These are phyloP conservation scores for Fagus sylvatica DNA, from an alignment of 306 rosid genomes.

Conservation along the genomic window DNA sequence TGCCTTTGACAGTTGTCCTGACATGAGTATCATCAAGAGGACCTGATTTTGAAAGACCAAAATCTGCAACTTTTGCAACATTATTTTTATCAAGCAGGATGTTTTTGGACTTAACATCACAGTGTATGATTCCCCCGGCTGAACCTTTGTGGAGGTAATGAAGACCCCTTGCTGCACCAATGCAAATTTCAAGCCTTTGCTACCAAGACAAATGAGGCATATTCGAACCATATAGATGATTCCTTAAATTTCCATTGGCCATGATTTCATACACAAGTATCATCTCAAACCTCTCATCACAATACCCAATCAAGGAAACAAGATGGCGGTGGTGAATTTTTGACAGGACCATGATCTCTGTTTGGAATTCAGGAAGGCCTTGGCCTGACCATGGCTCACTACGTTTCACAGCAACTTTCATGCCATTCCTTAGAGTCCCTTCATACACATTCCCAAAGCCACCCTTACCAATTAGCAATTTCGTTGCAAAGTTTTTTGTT, in stretches of 20 bases:
- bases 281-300: constrained; percentile 56
- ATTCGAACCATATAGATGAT: constrained; percentile 41
- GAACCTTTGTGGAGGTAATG: constrained; percentile 59
- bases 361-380: constrained; percentile 53
- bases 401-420: constrained; percentile 51
- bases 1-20: constrained; percentile 53
- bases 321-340: constrained; percentile 51
- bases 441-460: constrained; percentile 58
- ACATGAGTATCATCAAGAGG: constrained; percentile 46
- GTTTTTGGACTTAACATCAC: constrained; percentile 53
- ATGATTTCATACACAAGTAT: constrained; percentile 54
- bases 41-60: constrained; percentile 50
- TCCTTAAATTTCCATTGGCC: constrained; percentile 55
- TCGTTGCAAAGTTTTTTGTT: constrained; percentile 40
- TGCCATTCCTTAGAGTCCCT: constrained; percentile 34
- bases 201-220: constrained; percentile 47
- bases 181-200: constrained; percentile 60
- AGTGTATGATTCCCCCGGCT: constrained; percentile 54
- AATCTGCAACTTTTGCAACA: constrained; percentile 58
- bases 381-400: constrained; percentile 51
- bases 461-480: constrained; percentile 41
- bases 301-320: constrained; percentile 59
- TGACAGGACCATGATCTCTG: constrained; percentile 49
- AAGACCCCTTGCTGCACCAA: constrained; percentile 54
- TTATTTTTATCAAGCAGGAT: constrained; percentile 47